phyloP scores from a whole-genome alignment of 2,329 filamentous ascomycete species.

The Didymella pinodella region DNA sequence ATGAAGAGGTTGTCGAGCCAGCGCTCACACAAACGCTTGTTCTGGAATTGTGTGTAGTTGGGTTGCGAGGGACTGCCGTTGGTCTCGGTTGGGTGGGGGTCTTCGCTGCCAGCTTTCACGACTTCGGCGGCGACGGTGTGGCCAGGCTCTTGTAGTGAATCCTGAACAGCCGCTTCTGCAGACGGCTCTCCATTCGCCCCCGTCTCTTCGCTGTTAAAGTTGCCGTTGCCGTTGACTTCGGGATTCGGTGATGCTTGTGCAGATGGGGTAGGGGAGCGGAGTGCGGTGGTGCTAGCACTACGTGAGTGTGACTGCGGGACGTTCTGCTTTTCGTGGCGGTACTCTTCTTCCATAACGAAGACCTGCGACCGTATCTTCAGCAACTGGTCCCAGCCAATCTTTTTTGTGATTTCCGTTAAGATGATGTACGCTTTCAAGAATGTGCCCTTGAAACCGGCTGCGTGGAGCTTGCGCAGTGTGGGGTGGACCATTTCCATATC shows the following conservation, averaged over 20 bases:
- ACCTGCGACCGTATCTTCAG: constrained; percentile 94
- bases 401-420: constrained; percentile 92
- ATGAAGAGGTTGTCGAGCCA: constrained; percentile 99
- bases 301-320: constrained; percentile 58
- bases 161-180: constrained; percentile 37
- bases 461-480: constrained; percentile 83
- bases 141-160: constrained; percentile 76
- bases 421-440: constrained; percentile 95
- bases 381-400: constrained; percentile 97
- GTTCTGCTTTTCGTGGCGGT: constrained; percentile 77
- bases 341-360: constrained; percentile 99
- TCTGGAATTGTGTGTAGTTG: constrained; percentile 90
- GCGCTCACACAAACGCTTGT: constrained; percentile 94
- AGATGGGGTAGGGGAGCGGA: constrained; percentile 68
- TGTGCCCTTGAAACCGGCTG: constrained; percentile 89
- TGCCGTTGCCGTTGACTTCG: constrained; percentile 49
- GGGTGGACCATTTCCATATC: constrained; percentile 87
- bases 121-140: constrained; percentile 80
- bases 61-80: constrained; percentile 65
- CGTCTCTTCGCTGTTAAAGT: constrained; percentile 33
- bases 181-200: constrained; percentile 42
- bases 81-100: constrained; percentile 44
- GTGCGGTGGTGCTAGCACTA: constrained; percentile 79
- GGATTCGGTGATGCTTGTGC: constrained; percentile 44
- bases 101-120: constrained; percentile 77